Evolutionary conservation across 2,329 filamentous ascomycete genomes (phyloP).

Genomic region (Parasarocladium wereldwijsianum): DNA sequence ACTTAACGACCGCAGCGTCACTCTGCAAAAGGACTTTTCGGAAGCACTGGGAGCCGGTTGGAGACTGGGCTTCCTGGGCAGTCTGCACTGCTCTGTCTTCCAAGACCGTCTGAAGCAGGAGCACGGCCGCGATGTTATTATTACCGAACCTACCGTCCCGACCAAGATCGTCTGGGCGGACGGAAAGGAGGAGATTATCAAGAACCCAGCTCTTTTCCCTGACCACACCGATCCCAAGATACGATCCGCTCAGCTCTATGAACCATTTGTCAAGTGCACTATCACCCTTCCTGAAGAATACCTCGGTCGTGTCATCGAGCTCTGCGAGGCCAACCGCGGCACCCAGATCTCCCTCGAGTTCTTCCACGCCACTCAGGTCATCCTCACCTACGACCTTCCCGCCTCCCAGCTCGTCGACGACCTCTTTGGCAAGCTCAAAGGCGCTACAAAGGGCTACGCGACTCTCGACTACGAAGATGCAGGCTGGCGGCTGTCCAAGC

Average conservation of each 20-base stretch:
- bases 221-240: conserved; percentile 39
- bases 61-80: conserved; percentile 90
- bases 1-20: conserved; percentile 90
- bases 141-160: conserved; percentile 89
- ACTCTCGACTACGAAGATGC: conserved; percentile 95
- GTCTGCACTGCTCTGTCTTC: conserved; percentile 96
- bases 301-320: conserved; percentile 82
- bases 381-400: conserved; percentile 82
- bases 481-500: conserved; percentile 64
- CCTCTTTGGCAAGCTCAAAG: conserved; percentile 93
- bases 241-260: conserved; percentile 29
- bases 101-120: conserved; percentile 90
- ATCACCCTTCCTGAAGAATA: conserved; percentile 91
- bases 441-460: conserved; percentile 85
- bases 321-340: conserved; percentile 82
- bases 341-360: conserved; percentile 79
- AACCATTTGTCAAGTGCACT: conserved; percentile 63
- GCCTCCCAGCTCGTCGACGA: conserved; percentile 87
- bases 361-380: conserved; percentile 85
- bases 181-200: conserved; percentile 64
- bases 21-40: conserved; percentile 83
- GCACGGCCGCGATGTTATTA: conserved; percentile 87
- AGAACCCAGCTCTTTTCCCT: conserved; percentile 80
- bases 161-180: conserved; percentile 71
- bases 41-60: conserved; percentile 89